phyloP scores from a whole-genome alignment of 352 stramenopile genomes.

The Phytophthora idaei region DNA sequence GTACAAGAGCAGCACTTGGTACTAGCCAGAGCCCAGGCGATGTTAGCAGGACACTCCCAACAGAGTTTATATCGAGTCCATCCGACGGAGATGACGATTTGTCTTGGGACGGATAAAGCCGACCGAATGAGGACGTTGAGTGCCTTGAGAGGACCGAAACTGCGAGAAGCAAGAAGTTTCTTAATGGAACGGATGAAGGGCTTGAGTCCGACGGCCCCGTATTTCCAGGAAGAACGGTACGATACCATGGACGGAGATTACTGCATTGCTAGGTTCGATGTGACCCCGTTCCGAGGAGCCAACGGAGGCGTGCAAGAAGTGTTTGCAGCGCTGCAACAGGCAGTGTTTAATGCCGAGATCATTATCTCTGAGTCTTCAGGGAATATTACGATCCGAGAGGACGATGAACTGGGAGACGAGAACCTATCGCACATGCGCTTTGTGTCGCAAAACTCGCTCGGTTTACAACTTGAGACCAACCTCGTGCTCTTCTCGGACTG shows the following conservation, averaged over 20 bases:
- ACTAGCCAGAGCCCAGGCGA: constrained; percentile 36
- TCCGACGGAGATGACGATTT: constrained; percentile 44
- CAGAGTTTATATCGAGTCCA: constrained; percentile 33
- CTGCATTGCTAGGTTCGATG: constrained; percentile 58
- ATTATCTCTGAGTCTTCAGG: constrained; percentile 69
- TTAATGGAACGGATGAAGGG: constrained; percentile 35
- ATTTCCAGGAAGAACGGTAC: constrained; percentile 52
- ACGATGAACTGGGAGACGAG: constrained; percentile 60
- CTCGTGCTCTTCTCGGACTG: constrained; percentile 45
- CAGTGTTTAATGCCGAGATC: constrained; percentile 68
- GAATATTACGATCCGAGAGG: constrained; percentile 75
- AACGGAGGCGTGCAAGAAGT: constrained; percentile 48
- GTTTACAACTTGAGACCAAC: constrained; percentile 49
- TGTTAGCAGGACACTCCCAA: constrained; percentile 32
- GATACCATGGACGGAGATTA: constrained; percentile 52
- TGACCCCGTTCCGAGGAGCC: constrained; percentile 51
- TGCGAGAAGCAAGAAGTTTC: constrained; percentile 39
- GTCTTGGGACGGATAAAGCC: constrained; percentile 32
- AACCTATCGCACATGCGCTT: constrained; percentile 60
- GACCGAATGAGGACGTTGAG: constrained; percentile 36
- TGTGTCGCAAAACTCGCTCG: constrained; percentile 34
- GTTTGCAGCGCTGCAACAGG: constrained; percentile 54
- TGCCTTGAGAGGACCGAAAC: constrained; percentile 35
- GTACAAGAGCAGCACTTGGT: constrained; percentile 45
- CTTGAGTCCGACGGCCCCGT: constrained; percentile 32